Evolutionary conservation across 768 basidiomycete genomes (phyloP).

Genomic region (Lactifluus volemus): DNA sequence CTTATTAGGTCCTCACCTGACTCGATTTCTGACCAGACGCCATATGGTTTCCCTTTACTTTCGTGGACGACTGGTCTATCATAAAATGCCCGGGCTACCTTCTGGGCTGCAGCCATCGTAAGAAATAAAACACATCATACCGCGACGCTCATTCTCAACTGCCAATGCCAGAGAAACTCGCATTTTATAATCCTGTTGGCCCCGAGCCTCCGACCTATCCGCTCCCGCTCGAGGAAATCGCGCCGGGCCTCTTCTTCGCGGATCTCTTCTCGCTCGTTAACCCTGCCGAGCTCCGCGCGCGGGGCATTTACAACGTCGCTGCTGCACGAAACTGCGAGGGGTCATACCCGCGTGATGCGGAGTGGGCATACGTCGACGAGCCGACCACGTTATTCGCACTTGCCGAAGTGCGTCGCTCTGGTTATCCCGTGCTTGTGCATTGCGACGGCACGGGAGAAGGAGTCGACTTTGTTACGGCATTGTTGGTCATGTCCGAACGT

Average conservation of each 20-base stretch:
- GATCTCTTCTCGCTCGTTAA: slow-evolving; percentile 15
- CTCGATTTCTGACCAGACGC: background rate
- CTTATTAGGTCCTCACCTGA: background rate
- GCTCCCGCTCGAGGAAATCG: slow-evolving; percentile 8
- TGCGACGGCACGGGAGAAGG: slow-evolving; percentile 15
- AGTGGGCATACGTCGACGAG: slow-evolving; percentile 13
- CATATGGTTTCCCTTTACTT: too few relatives aligned
- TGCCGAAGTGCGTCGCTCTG: slow-evolving; percentile 13
- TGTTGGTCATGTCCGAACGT: slow-evolving; percentile 12
- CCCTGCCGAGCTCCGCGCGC: background rate
- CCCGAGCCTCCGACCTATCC: slow-evolving; percentile 13
- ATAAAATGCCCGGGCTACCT: background rate
- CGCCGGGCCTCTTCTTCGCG: slow-evolving; percentile 8
- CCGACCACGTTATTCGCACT: slow-evolving; percentile 13
- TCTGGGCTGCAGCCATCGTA: background rate
- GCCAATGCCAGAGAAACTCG: slow-evolving; percentile 3
- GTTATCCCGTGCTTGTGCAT: slow-evolving; percentile 8
- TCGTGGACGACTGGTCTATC: background rate
- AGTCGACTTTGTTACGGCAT: slow-evolving; percentile 9
- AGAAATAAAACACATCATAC: background rate
- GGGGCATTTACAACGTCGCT: slow-evolving; percentile 10
- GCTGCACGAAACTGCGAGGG: slow-evolving; percentile 9
- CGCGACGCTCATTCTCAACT: background rate
- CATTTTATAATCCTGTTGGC: background rate
- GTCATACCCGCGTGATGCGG: slow-evolving; percentile 9